Evolutionary conservation across 2,329 filamentous ascomycete species (phyloP).

Genomic region (Endocalyx cinctus): DNA sequence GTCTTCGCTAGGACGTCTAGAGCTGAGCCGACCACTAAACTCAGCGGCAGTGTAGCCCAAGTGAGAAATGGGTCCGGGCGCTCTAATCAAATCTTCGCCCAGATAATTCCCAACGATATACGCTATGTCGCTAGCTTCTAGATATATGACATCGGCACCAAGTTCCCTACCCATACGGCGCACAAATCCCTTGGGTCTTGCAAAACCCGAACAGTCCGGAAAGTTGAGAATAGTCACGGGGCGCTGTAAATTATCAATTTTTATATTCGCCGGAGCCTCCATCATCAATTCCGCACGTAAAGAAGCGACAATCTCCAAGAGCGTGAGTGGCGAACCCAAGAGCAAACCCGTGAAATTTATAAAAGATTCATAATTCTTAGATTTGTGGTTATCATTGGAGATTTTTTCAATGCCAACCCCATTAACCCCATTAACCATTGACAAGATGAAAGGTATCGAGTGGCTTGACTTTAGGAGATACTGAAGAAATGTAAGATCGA

Average conservation of each 20-base stretch:
- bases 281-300: conserved; percentile 21
- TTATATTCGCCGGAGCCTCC: conserved; percentile 18
- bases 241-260: conserved; percentile 18
- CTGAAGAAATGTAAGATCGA: too few relatives aligned
- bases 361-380: conserved; percentile 2
- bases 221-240: conserved; percentile 24
- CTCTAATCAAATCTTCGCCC: conserved; percentile 51
- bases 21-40: conserved; percentile 49
- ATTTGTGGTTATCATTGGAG: too few relatives aligned
- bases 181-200: conserved; percentile 30
- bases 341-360: conserved; percentile 8
- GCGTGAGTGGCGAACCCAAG: conserved; percentile 13
- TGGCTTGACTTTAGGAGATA: too few relatives aligned
- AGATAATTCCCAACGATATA: conserved; percentile 66
- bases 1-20: too few relatives aligned
- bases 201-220: conserved; percentile 18
- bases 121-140: conserved; percentile 67
- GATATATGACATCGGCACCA: conserved; percentile 60
- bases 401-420: too few relatives aligned
- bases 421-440: too few relatives aligned
- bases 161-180: conserved; percentile 57
- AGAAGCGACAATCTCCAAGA: conserved; percentile 19
- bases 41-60: conserved; percentile 54
- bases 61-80: conserved; percentile 43
- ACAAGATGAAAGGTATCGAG: too few relatives aligned